Base-by-base conservation (phyloP, 768 basidiomycete species). In the Fistulinella prunicolor region DNA sequence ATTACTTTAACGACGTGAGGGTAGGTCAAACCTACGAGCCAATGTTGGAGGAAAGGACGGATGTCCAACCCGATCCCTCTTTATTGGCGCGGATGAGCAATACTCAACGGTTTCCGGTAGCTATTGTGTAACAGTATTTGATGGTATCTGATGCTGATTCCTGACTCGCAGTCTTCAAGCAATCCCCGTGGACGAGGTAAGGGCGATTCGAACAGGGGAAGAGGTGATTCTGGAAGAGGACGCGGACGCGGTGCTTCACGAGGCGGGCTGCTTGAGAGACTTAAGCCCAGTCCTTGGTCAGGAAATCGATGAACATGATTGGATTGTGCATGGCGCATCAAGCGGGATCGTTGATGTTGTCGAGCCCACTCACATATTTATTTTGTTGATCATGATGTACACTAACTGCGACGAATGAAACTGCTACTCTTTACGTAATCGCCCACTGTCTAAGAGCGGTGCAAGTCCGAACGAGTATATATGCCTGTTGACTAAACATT, bases 361-460 rank as follows among this genome's bases (percentile, higher is more conserved):
- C 13, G 4, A 14, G 9, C n/a, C 39, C 23, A 4, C n/a, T n/a
- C n/a, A n/a, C n/a, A n/a, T n/a, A n/a, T n/a, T n/a, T n/a, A n/a
- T n/a, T n/a, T n/a, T n/a, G n/a, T n/a, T n/a, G n/a, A n/a, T n/a
- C n/a, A n/a, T n/a, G n/a, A n/a, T 46, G 44, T 54, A 54, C 20
- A 42, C 16, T 38, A 42, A n/a, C 4, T 23, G 6, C 35, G n/a
- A n/a, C n/a, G n/a, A n/a, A n/a, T n/a, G n/a, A n/a, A n/a, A n/a
- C n/a, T n/a, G n/a, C n/a, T n/a, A n/a, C n/a, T n/a, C n/a, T n/a
- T 56, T 59, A 57, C 60, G 49, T 65, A 60, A 63, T 52, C 14
- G 0, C 4, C 30, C 29, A 30, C 10, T 10, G 23, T 12, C n/a
- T n/a, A n/a, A n/a, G n/a, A n/a, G n/a, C n/a, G n/a, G n/a, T n/a